Evolutionary conservation across 192 early-diverging fungal species (phyloP).

Genomic region (Backusella parvicylindrica): DNA sequence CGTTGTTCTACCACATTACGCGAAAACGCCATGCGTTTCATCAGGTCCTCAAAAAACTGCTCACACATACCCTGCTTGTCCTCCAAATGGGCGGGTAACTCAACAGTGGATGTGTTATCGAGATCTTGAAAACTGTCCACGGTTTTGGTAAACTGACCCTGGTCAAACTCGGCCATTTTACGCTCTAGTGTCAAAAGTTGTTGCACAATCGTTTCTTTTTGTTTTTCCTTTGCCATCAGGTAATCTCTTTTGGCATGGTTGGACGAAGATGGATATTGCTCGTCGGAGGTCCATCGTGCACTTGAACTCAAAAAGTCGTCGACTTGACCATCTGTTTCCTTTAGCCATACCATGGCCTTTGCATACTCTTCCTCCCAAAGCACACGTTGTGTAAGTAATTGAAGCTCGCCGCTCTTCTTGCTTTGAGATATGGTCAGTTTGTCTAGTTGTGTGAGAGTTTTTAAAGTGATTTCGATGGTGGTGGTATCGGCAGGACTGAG

Average conservation of each 20-base stretch:
- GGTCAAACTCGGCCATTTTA: slow-evolving; percentile 30
- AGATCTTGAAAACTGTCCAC: slow-evolving; percentile 36
- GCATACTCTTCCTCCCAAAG: slow-evolving; percentile 38
- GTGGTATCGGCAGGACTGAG: slow-evolving; percentile 44
- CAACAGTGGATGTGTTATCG: slow-evolving; percentile 16
- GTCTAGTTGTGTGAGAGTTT: slow-evolving; percentile 38
- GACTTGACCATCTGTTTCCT: slow-evolving; percentile 16
- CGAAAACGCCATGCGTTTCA: slow-evolving; percentile 27
- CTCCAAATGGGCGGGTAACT: slow-evolving; percentile 34
- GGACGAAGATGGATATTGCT: background rate
- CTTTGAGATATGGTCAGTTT: slow-evolving; percentile 32
- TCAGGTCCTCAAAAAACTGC: slow-evolving; percentile 25
- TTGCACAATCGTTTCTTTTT: slow-evolving; percentile 16
- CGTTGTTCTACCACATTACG: slow-evolving; percentile 37
- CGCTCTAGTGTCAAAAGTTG: slow-evolving; percentile 20
- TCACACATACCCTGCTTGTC: slow-evolving; percentile 31
- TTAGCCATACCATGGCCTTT: slow-evolving; percentile 24
- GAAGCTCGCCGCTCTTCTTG: slow-evolving; percentile 25
- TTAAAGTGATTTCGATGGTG: slow-evolving; percentile 44
- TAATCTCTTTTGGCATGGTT: background rate
- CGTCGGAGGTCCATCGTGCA: slow-evolving; percentile 21
- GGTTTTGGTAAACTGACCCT: slow-evolving; percentile 29
- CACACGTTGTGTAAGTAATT: slow-evolving; percentile 29
- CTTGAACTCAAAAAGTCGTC: slow-evolving; percentile 17
- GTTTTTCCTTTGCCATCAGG: slow-evolving; percentile 4